A percentile compares a stretch with the other conserved stretches of the same genome.
Conservation (phyloP, 2,329 filamentous ascomycete species). For the Phaeosphaeria sp. region DNA sequence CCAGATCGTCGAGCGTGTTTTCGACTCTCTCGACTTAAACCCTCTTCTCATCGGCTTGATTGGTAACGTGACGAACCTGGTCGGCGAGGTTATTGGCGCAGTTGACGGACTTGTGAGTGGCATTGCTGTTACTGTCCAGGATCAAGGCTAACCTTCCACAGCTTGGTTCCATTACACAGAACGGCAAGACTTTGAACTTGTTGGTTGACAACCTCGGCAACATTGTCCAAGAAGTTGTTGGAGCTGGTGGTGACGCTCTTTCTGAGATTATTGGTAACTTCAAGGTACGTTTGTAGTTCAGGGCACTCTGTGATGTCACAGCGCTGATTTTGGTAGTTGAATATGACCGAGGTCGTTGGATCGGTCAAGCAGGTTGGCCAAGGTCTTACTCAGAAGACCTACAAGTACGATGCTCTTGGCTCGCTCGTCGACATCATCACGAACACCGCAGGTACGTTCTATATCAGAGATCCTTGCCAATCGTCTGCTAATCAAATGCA, state of each 20-base stretch:
- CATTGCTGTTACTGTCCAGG: too few species aligned
- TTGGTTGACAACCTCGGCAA: conserved; percentile 68
- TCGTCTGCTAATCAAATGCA: not conserved
- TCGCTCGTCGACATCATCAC: conserved; percentile 63
- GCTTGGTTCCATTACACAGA: conserved; percentile 65
- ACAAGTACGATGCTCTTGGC: conserved; percentile 58
- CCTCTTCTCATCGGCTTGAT: conserved; percentile 65
- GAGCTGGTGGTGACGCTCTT: conserved; percentile 53
- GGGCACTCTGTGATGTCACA: not conserved
- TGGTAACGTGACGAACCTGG: conserved; percentile 60
- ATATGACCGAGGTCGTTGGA: conserved; percentile 63
- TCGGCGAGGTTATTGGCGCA: conserved; percentile 62
- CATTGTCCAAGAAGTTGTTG: conserved; percentile 66
- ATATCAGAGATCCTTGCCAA: not conserved
- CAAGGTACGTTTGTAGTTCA: conserved; percentile 30
- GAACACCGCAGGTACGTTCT: conserved; percentile 52
- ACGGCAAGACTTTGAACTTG: conserved; percentile 62
- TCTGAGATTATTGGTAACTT: conserved; percentile 66
- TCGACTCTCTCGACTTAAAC: conserved; percentile 66
- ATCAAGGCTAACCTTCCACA: too few species aligned
- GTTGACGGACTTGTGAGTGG: conserved; percentile 60
- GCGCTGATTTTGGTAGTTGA: conserved; percentile 38
- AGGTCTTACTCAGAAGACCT: conserved; percentile 59
- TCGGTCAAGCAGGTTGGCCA: conserved; percentile 45
- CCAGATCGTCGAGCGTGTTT: conserved; percentile 67